phyloP scores from a whole-genome alignment of 371 early-diverging fungal genomes.

The Chytridiales sp. region DNA sequence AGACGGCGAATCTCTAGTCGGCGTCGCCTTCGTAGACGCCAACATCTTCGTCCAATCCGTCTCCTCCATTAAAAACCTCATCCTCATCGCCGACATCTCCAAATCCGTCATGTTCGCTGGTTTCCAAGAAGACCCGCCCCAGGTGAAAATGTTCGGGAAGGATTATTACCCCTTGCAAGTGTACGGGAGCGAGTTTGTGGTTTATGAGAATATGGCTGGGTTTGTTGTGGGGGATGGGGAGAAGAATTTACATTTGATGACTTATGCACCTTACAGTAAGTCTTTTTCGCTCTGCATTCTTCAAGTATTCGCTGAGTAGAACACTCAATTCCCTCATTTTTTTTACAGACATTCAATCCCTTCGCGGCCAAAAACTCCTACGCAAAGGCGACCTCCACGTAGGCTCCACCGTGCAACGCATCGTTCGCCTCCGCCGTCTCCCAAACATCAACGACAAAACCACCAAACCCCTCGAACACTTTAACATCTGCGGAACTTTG shows the following conservation, averaged over 20 bases:
- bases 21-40: slow-evolving; percentile 96
- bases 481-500: slow-evolving; percentile 47
- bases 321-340: too few relatives aligned
- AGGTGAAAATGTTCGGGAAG: slow-evolving; percentile 84
- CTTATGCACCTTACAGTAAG: slow-evolving; percentile 86
- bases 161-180: slow-evolving; percentile 79
- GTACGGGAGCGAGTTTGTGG: slow-evolving; percentile 69
- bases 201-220: slow-evolving; percentile 70
- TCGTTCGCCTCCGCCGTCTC: slow-evolving; percentile 22
- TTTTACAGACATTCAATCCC: slow-evolving; percentile 74
- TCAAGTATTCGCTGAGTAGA: too few relatives aligned
- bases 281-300: slow-evolving; percentile 8
- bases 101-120: slow-evolving; percentile 93
- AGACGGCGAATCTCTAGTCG: slow-evolving; percentile 82
- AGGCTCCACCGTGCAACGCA: slow-evolving; percentile 54
- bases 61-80: slow-evolving; percentile 82
- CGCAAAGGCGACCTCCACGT: slow-evolving; percentile 87
- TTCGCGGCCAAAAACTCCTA: slow-evolving; percentile 85
- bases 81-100: slow-evolving; percentile 89
- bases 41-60: slow-evolving; percentile 87
- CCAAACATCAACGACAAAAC: slow-evolving; percentile 13
- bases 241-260: slow-evolving; percentile 77
- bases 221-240: slow-evolving; percentile 82
- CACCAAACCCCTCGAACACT: too few relatives aligned
- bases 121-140: slow-evolving; percentile 91